phyloP scores from a whole-genome alignment of 805 yeast species.

The Candida hungchunana region DNA sequence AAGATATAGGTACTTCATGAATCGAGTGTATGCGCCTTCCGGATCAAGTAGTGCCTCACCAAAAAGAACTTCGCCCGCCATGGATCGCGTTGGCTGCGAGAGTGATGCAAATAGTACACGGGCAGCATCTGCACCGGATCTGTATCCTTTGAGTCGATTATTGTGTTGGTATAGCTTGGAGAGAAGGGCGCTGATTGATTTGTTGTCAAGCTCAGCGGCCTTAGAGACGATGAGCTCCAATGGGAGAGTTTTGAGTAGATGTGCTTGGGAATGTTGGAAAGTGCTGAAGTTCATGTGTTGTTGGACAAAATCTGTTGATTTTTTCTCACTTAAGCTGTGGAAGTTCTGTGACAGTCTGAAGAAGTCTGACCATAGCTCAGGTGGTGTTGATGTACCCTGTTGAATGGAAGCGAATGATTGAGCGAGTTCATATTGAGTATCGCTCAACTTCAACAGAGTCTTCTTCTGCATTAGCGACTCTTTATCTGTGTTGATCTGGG shows the following conservation, averaged over 20 bases:
- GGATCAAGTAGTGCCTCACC: conserved; percentile 34
- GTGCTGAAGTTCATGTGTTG: conserved; percentile 4
- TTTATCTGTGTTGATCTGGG: conserved; percentile 4
- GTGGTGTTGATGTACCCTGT: neutral
- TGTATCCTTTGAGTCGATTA: conserved; percentile 4
- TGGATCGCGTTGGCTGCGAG: conserved; percentile 14
- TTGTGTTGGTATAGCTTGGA: conserved; percentile 13
- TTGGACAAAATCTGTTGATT: conserved; percentile 3
- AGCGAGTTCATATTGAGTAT: conserved; percentile 3
- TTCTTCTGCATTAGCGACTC: conserved; percentile 7
- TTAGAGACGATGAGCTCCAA: conserved; percentile 1
- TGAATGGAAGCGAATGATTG: neutral
- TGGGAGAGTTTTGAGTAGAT: conserved; percentile 1
- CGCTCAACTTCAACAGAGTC: conserved; percentile 1
- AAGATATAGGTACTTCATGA: conserved; percentile 16
- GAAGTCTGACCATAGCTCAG: conserved; percentile 12
- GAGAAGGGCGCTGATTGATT: conserved; percentile 13
- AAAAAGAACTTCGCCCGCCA: conserved; percentile 20
- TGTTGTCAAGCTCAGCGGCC: conserved; percentile 13
- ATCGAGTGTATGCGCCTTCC: conserved; percentile 26
- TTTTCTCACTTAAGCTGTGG: conserved; percentile 1
- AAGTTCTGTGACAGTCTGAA: conserved; percentile 6
- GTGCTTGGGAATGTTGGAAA: conserved; percentile 1
- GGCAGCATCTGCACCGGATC: conserved; percentile 18
- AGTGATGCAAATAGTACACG: conserved; percentile 21